A percentile compares a stretch with the other conserved stretches of the same genome.
These are phyloP conservation scores for Zarea fungicola DNA, from an alignment of 2,329 filamentous ascomycete species.

Conservation along the genomic window DNA sequence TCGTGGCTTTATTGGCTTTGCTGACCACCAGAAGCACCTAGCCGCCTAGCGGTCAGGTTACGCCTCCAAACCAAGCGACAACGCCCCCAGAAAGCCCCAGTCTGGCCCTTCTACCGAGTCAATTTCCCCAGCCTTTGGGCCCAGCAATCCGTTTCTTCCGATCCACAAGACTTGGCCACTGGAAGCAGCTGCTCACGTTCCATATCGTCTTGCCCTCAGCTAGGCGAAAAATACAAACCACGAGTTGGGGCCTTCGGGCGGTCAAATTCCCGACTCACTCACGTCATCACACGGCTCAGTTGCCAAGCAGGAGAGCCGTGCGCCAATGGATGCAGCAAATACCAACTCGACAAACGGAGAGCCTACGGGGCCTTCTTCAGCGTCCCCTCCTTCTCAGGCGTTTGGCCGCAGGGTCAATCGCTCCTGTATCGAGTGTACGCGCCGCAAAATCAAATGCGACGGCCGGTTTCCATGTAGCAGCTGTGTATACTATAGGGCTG, in stretches of 20 bases:
- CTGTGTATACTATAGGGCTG: conserved; percentile 29
- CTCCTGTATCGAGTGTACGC: conserved; percentile 24
- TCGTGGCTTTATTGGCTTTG: no score
- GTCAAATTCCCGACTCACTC: no score
- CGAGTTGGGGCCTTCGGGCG: no score
- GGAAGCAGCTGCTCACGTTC: no score
- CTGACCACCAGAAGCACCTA: no score
- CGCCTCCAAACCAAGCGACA: no score
- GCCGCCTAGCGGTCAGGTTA: no score
- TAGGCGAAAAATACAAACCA: no score
- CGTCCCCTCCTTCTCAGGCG: conserved; percentile 4
- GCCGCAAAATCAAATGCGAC: conserved; percentile 34
- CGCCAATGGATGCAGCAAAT: background rate
- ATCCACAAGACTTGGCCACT: no score
- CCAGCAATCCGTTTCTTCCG: background rate
- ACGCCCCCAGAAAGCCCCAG: background rate
- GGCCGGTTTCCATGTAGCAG: conserved; percentile 32
- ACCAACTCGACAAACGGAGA: background rate
- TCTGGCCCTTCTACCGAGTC: background rate
- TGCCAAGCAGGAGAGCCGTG: no score
- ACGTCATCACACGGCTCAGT: no score
- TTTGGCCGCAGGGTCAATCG: conserved; percentile 16
- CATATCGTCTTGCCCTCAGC: no score
- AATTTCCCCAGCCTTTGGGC: background rate
- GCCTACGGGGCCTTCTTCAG: background rate